Percentiles rank a stretch among this genome's conserved stretches.
Evolutionary conservation across 2,329 filamentous ascomycete genomes (phyloP).

Genomic region (Neopestalotiopsis clavispora): DNA sequence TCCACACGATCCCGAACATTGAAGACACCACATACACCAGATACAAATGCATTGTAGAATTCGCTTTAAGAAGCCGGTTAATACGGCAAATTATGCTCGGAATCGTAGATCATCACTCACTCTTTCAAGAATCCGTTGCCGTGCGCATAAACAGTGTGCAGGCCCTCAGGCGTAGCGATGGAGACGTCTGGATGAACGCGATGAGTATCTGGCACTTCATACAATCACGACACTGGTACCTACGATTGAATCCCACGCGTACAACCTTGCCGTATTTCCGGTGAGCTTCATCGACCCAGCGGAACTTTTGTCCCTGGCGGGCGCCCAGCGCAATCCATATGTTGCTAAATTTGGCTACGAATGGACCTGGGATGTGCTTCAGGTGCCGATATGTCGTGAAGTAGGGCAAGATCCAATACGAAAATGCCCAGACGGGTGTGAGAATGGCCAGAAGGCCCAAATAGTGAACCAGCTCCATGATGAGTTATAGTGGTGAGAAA

Average conservation of each 20-base stretch:
- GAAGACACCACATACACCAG: constrained; percentile 13
- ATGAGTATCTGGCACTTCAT: neutral
- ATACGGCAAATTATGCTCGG: neutral
- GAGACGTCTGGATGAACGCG: neutral
- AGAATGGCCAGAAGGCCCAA: neutral
- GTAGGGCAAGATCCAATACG: constrained; percentile 15
- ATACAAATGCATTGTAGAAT: constrained; percentile 16
- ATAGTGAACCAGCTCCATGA: constrained; percentile 13
- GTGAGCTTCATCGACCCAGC: constrained; percentile 13
- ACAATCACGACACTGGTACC: neutral
- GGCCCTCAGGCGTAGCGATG: constrained; percentile 14
- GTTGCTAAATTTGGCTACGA: constrained; percentile 15
- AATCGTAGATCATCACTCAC: neutral
- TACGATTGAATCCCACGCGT: constrained; percentile 13
- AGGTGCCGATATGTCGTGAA: constrained; percentile 14
- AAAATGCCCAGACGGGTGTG: constrained; percentile 3
- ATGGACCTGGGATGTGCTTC: constrained; percentile 13
- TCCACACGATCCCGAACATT: constrained; percentile 12
- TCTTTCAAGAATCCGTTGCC: constrained; percentile 17
- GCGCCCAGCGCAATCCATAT: constrained; percentile 15
- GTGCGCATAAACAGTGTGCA: constrained; percentile 17
- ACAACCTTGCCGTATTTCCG: constrained; percentile 16
- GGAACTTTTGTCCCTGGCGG: constrained; percentile 7
- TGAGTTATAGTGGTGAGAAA: neutral
- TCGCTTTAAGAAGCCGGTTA: neutral